Evolutionary conservation across 2,329 filamentous ascomycete species (phyloP).

Genomic region (Verticillium dahliae): DNA sequence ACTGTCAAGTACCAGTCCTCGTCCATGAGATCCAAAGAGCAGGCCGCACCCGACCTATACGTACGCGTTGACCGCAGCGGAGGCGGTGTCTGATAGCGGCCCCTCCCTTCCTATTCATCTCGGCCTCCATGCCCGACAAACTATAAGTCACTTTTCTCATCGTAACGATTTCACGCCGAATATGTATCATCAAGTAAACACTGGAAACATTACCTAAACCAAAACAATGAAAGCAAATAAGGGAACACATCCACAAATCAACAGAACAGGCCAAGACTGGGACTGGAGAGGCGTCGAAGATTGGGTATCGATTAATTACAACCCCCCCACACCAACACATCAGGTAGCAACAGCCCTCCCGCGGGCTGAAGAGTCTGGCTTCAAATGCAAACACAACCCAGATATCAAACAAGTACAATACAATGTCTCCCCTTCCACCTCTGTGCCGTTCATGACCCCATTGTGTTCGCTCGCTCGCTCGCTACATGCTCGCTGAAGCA

Average conservation of each 20-base stretch:
- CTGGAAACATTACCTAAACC: background rate
- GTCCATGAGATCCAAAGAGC: constrained; percentile 33
- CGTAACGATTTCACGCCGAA: background rate
- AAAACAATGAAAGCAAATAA: background rate
- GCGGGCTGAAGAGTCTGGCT: background rate
- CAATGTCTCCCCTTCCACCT: background rate
- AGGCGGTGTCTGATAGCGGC: constrained; percentile 28
- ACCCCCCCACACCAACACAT: background rate
- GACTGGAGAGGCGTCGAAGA: background rate
- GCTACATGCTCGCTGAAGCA: background rate
- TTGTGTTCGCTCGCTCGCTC: background rate
- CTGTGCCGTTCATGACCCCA: background rate
- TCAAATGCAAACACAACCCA: background rate
- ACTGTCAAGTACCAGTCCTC: constrained; percentile 27
- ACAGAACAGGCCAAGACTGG: too few relatives aligned
- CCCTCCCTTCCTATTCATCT: background rate
- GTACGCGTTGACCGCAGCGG: constrained; percentile 47
- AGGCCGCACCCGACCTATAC: constrained; percentile 31
- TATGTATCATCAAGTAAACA: background rate
- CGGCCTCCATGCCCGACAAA: too few relatives aligned
- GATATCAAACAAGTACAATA: background rate
- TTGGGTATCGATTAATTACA: background rate
- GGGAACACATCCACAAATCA: background rate
- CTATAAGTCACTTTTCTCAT: background rate
- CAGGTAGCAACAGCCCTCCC: background rate